These are phyloP conservation scores for Verbascum thapsus DNA, from an alignment of 257 asterid species.

Conservation along the genomic window DNA sequence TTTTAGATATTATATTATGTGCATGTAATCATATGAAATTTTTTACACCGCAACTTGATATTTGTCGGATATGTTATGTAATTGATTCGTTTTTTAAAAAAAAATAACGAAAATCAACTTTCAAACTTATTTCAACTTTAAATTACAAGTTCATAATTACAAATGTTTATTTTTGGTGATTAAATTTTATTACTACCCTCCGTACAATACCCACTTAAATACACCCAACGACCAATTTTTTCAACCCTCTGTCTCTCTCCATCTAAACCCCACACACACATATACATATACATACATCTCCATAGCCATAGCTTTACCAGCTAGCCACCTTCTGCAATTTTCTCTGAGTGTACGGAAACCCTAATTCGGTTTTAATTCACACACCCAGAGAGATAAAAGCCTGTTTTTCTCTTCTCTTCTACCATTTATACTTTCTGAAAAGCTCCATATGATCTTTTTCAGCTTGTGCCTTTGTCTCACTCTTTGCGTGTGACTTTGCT, in stretches of 20 bases:
- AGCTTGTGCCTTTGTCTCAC: constrained; percentile 28
- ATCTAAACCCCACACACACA: constrained; percentile 3
- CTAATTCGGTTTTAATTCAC: constrained; percentile 25
- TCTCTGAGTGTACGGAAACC: constrained; percentile 47
- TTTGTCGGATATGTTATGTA: too few species aligned
- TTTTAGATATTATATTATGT: too few species aligned
- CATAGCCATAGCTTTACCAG: constrained; percentile 30
- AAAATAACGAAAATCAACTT: too few species aligned
- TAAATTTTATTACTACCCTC: constrained; percentile 12
- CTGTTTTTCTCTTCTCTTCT: constrained; percentile 24
- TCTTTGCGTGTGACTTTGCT: constrained; percentile 27
- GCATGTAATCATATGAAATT: too few species aligned
- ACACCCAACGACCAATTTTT: constrained; percentile 31
- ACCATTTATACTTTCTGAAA: constrained; percentile 25
- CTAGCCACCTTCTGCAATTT: constrained; percentile 22
- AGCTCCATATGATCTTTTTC: constrained; percentile 28
- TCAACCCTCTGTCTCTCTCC: background rate
- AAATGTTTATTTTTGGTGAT: background rate
- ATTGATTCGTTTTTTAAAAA: too few species aligned
- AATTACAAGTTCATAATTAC: too few species aligned
- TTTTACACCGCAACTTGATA: too few species aligned
- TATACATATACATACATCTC: background rate
- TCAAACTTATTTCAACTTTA: too few species aligned
- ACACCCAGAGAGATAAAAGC: constrained; percentile 31
- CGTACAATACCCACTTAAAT: constrained; percentile 36